Base-by-base conservation (phyloP, 2,329 filamentous ascomycete genomes). In the Fusarium avenaceum region DNA sequence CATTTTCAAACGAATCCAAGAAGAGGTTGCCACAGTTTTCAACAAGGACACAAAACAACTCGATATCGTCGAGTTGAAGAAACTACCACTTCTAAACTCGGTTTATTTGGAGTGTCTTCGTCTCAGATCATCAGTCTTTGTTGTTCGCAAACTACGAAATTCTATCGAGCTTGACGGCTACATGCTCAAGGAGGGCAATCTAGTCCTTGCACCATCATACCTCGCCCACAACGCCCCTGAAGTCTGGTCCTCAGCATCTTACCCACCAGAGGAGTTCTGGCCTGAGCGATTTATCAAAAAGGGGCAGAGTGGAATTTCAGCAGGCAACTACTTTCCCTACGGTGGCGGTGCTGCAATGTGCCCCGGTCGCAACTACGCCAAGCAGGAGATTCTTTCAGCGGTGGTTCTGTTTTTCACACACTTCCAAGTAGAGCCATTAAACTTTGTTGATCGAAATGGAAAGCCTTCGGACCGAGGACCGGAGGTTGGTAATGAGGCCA, bases 311-410 rank as follows among this genome's bases (percentile, higher is more conserved):
- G 60, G 60, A 4, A 63, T 68, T 43, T 47, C 65, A 19, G 48
- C 66, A 7, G 66, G 70, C 4, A 70, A 73, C 19, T 74, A 63
- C 20, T 74, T 73, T 38, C 72, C 72, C 7, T 74, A 73, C 11
- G 72, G 72, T 17, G 72, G 72, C 3, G 72, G 72, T 3, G 62
- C 58, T 17, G 70, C 68, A 4, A 74, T 74, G 67, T 74, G 72
- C n/a, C 72, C 72, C 1, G 72, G 72, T 2, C 60, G 72, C 4
- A 66, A 73, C 20, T 74, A 72, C 28, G 72, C 72, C 8, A 74
- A 73, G 57, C 72, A 71, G 44, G 72, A 74, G 60, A 74, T 74
- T 10, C 38, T 74, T 11, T 65, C 64, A 13, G 63, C 69, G 28
- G 65, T 67, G 2, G 68, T 63, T 14, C n/a, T 74, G 0, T 61